Percentiles rank a stretch among this genome's conserved stretches.
Evolutionary conservation across 208 protist species (phyloP).

Genomic region (Crithidia acanthocephali): DNA sequence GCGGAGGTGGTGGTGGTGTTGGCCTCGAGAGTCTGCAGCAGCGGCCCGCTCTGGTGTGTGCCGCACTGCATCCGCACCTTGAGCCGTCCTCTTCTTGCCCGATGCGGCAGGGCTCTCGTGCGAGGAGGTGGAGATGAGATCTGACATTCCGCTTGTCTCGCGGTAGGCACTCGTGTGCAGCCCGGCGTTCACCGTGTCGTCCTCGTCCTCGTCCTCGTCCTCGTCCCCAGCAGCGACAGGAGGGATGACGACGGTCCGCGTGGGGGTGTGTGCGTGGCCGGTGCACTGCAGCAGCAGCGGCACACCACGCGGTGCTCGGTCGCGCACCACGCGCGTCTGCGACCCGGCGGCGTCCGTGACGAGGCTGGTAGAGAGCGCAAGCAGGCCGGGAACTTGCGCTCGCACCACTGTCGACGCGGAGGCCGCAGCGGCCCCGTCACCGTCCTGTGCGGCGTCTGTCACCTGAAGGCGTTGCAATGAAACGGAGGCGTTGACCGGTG

Average conservation of each 20-base stretch:
- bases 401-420: neutral
- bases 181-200: slow-evolving; percentile 29
- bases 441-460: neutral
- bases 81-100: neutral
- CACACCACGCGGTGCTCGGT: slow-evolving; percentile 22
- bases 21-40: neutral
- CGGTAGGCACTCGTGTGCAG: slow-evolving; percentile 27
- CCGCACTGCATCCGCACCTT: neutral
- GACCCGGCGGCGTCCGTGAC: neutral
- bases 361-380: neutral
- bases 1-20: neutral
- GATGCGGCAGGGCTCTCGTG: neutral
- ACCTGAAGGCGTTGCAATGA: neutral
- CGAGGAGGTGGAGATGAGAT: slow-evolving; percentile 4
- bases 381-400: slow-evolving; percentile 13
- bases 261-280: slow-evolving; percentile 27
- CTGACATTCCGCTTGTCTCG: slow-evolving; percentile 15
- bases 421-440: no score
- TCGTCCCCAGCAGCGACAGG: neutral
- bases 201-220: slow-evolving; percentile 9
- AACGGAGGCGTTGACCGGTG: neutral
- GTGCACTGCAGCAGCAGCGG: slow-evolving; percentile 36
- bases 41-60: slow-evolving; percentile 5
- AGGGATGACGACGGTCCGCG: slow-evolving; percentile 15
- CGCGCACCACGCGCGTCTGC: slow-evolving; percentile 24